phyloP scores from a whole-genome alignment of 805 yeast species.

The baker's yeast (Saccharomyces cerevisiae) region DNA sequence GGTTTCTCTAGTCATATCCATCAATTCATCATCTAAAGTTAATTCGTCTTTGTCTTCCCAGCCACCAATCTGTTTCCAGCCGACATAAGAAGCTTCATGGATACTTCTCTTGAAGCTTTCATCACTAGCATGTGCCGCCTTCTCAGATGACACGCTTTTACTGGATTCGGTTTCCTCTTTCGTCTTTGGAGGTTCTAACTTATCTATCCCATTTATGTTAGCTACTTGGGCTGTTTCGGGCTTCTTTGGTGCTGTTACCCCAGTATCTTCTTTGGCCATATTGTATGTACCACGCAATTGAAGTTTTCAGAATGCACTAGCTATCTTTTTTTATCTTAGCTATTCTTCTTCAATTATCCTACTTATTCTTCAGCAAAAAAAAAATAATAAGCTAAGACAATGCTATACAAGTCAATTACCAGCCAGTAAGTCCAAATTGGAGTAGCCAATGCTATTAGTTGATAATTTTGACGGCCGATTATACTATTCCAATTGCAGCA shows the following conservation, averaged over 20 bases:
- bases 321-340: background rate
- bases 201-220: conserved; percentile 12
- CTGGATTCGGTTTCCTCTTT: conserved; percentile 13
- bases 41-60: conserved; percentile 66
- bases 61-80: conserved; percentile 92
- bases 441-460: background rate
- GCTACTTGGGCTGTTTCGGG: conserved; percentile 14
- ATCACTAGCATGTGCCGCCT: conserved; percentile 12
- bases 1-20: conserved; percentile 67
- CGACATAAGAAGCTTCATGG: conserved; percentile 57
- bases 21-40: conserved; percentile 58
- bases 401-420: background rate
- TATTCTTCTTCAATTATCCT: background rate
- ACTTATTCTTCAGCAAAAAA: background rate
- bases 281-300: background rate
- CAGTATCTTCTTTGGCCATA: background rate
- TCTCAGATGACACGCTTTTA: conserved; percentile 15
- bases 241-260: background rate
- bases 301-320: background rate
- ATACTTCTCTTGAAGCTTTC: conserved; percentile 11
- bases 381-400: background rate
- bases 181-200: conserved; percentile 13
- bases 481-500: background rate
- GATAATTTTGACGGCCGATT: background rate
- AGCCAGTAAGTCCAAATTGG: background rate